Base-by-base conservation (phyloP, 2,329 filamentous ascomycete genomes). In the Rachicladosporium sp. region DNA sequence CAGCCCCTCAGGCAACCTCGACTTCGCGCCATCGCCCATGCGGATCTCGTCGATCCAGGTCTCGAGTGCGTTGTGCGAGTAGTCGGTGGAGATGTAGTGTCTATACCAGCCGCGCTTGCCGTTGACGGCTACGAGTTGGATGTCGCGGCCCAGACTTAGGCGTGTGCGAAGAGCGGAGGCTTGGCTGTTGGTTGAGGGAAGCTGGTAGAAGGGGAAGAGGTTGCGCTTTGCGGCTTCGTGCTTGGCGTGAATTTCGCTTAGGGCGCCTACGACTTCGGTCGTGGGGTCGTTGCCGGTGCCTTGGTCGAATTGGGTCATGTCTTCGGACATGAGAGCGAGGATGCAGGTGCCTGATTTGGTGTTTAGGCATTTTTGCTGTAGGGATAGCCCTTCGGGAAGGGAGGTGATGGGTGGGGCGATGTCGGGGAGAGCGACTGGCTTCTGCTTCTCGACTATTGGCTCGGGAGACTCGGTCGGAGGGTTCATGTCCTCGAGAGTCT, bases 1-100 rank as follows among this genome's bases (percentile, higher is more conserved):
- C 31, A 69, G 35, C 4, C 54, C 54, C 43, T 80, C 74, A 31
- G 69, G 70, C 10, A 88, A 56, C 50, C 76, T 83, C 52, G 78
- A 71, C 70, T 89, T 95, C 43, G 73, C 65, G 2, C 85, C 82
- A 56, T 96, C 89, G 38, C 88, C 85, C 69, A 98, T 73, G 30
- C 86, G 79, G 46, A 96, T 86, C n/a, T 76, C 72, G 55, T 98
- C 91, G 43, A 98, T 76, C 86, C 89, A 98, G 45, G 68, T 66
- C 64, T 94, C 85, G 19, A 71, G 73, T 39, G 73, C 67, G 5
- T 47, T 42, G 15, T 69, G 56, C 40, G 15, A 19, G 15, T 19
- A 19, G 15, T 19, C 15, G 15, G 15, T 19, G 15, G 15, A 76
- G 35, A 74, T 65, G 58, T 84, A 91, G 42, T 73, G 74, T 52